Evolutionary conservation across 129 eudicot species (phyloP), one percentile per base, ranked within the genome.

Genomic region (Dittrichia graveolens): DNA sequence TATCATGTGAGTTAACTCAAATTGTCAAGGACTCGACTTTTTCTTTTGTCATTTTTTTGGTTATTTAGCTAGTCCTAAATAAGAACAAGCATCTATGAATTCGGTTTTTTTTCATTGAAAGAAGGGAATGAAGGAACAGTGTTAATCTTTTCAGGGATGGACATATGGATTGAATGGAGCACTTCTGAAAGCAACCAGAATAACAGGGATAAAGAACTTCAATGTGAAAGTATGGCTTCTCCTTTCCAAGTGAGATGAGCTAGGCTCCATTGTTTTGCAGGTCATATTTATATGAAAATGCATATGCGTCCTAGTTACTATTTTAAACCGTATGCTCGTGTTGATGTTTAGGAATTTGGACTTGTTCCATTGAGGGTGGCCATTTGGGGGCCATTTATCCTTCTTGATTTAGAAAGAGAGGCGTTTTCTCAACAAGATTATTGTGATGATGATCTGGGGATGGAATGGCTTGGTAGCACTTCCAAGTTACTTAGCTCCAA

Each of bases 331-430:
- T 48, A 11, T 75, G 73, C 54, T 15, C 47, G 48, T 72, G 18
- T 75, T 71, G 58, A 74, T 62, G 72, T 41, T 35, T 75, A 95
- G 99, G 96, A 90, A 73, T 90, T 88, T 72, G 96, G 99, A 57
- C 97, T 95, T 12, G 73, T 88, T 58, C 97, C 96, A 10, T 40
- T 95, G 42, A 73, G 67, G 58, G 96, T 88, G 14, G 94, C 91
- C 46, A 67, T 70, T 7, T 95, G 99, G 97, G 99, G 99, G 38
- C 97, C 97, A 41, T 95, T 95, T 71, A 81, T 95, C 62, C 85
- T 90, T 69, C 78, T 95, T 54, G 81, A 95, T 78, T 47, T 95
- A 4, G 90, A 83, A 77, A 54, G 14, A 54, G 82, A 72, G 3
- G 61, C 4, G 19, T 38, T 47, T 46, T 41, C 73, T 34, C 68